phyloP scores from a whole-genome alignment of 2,329 filamentous ascomycete genomes.

The Neonectria faginata region DNA sequence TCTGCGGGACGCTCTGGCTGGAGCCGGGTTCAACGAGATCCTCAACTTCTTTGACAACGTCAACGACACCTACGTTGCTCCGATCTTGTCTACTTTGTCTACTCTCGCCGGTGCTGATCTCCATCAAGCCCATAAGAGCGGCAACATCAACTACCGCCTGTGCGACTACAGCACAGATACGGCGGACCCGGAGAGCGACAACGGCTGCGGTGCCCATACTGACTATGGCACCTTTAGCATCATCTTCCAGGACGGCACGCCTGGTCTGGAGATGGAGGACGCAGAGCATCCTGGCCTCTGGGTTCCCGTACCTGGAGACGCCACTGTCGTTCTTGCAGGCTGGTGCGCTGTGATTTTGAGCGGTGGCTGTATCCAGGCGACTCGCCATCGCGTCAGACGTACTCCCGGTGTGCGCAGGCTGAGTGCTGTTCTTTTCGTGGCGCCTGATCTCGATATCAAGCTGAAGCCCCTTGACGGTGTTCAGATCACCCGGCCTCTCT shows the following conservation, averaged over 20 bases:
- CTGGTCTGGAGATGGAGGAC: conserved; percentile 11
- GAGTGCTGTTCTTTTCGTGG: conserved; percentile 8
- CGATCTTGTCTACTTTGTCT: not conserved
- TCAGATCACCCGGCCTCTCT: not conserved
- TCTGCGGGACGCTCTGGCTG: not conserved
- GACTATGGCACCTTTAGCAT: conserved; percentile 2
- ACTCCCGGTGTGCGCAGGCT: not conserved
- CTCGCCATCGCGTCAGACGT: conserved; percentile 4
- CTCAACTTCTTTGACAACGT: not conserved
- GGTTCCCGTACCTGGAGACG: not conserved
- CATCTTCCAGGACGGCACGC: conserved; percentile 2
- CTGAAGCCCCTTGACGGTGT: not conserved
- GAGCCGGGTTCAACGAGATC: not conserved
- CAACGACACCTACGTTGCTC: not conserved
- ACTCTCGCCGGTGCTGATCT: not conserved
- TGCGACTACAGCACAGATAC: not conserved
- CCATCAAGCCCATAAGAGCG: no score
- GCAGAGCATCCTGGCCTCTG: not conserved
- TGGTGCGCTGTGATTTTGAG: conserved; percentile 10
- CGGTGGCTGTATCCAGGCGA: not conserved
- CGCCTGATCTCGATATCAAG: conserved; percentile 6
- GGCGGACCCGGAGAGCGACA: conserved; percentile 5
- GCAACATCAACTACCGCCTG: no score
- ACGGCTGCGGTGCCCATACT: conserved; percentile 5
- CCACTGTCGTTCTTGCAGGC: conserved; percentile 17